Conservation (phyloP, 2,329 filamentous ascomycete species). For the Colletotrichum sp. region DNA sequence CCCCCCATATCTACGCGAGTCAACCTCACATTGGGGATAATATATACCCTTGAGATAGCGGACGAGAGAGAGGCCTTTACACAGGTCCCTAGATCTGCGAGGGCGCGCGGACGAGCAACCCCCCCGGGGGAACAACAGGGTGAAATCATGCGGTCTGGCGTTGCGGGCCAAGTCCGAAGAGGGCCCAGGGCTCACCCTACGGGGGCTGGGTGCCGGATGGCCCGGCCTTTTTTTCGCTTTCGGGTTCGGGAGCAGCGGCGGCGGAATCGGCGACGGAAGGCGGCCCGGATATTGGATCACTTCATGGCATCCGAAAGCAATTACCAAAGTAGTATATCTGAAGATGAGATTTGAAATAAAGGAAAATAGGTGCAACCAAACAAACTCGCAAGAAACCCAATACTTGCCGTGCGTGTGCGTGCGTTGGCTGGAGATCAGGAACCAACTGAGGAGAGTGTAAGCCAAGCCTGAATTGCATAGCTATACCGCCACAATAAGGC, state of each 20-base stretch:
- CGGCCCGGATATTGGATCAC: not conserved
- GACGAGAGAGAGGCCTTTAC: not conserved
- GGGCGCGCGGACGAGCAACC: not conserved
- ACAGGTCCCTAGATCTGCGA: not conserved
- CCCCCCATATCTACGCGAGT: not conserved
- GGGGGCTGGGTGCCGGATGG: not conserved
- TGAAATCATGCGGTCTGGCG: not conserved
- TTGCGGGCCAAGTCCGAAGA: not conserved
- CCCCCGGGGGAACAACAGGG: not conserved
- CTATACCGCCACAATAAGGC: too few species aligned
- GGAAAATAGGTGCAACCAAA: too few species aligned
- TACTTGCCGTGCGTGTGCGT: too few species aligned
- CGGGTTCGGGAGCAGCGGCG: not conserved
- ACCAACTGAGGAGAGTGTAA: too few species aligned
- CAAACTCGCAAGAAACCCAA: too few species aligned
- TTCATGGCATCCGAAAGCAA: not conserved
- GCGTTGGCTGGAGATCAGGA: too few species aligned
- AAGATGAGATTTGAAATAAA: not conserved
- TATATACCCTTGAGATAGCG: not conserved
- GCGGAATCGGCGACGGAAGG: not conserved
- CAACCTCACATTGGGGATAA: not conserved
- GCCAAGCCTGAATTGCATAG: too few species aligned
- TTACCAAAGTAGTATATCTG: not conserved
- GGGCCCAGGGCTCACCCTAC: not conserved
- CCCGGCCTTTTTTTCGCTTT: not conserved